Base-by-base conservation (phyloP, 2,329 filamentous ascomycete species). In the Seiridium unicorne region DNA sequence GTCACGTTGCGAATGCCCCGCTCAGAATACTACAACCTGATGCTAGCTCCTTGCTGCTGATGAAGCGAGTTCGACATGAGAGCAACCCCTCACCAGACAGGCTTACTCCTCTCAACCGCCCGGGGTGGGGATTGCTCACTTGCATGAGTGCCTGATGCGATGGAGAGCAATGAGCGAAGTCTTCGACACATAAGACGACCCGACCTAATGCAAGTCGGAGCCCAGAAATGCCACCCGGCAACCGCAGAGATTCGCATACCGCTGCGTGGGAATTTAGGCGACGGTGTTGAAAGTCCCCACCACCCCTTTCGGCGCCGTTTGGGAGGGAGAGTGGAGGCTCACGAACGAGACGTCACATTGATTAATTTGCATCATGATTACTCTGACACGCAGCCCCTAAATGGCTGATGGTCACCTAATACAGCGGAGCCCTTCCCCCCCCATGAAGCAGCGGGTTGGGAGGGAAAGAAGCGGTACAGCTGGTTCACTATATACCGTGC, bases 321-420 rank as follows among this genome's bases (percentile, higher is more conserved):
- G 11, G 49, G 35, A 32, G 44, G 46, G 26, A 48, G 54, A 47
- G 54, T 57, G 54, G 54, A 57, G 44, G 54, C 44, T 57, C 13
- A 47, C 54, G 40, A 53, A 47, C 44, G 44, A 57, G 54, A 47
- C 44, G 42, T 48, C 44, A 57, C 54, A 26, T 55, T 55, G 49
- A 44, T 44, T 44, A 57, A 57, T 47, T 38, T 57, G 47, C 54
- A 47, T 46, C 54, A 57, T 57, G 44, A 34, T 34, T 18, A 35
- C 54, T 57, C 13, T 46, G 40, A 57, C 34, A 48, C 40, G 40
- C 35, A 46, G 42, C 44, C 32, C 54, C 26, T 57, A 57, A 48
- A 36, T 31, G 36, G 44, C 31, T 34, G 38, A 31, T 38, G 18
- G 44, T 26, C 49, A 53, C 49, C 38, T 53, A 53, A 53, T 53